A percentile compares a stretch with the other conserved stretches of the same genome.
Conservation (phyloP, 352 stramenopile species). For the Pseudoperonospora humuli region DNA sequence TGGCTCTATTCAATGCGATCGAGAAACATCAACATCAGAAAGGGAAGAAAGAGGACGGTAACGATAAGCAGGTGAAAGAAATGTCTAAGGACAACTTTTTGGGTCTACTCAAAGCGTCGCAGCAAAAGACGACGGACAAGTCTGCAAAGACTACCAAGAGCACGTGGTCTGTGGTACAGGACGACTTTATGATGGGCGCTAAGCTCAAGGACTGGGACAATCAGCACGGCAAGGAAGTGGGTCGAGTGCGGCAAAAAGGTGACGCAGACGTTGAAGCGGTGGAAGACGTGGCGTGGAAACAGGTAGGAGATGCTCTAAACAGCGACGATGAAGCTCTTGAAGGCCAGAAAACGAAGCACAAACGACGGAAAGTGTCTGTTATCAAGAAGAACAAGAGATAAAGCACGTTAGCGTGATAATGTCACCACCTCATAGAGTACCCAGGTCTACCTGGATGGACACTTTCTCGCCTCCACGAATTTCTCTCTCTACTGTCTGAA, state of each 20-base stretch:
- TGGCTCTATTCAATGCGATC: slow-evolving; percentile 82
- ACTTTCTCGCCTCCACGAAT: no score
- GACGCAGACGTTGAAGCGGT: slow-evolving; percentile 54
- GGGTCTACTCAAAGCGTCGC: slow-evolving; percentile 57
- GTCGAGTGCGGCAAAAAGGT: slow-evolving; percentile 33
- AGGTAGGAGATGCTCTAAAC: slow-evolving; percentile 32
- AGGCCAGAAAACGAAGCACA: slow-evolving; percentile 17
- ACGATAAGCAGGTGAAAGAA: slow-evolving; percentile 78
- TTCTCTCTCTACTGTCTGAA: no score
- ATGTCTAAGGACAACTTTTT: slow-evolving; percentile 83
- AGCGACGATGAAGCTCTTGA: slow-evolving; percentile 35
- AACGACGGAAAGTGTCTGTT: slow-evolving; percentile 21
- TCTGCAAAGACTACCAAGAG: slow-evolving; percentile 30
- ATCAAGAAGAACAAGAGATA: slow-evolving; percentile 14
- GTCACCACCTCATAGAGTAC: no score
- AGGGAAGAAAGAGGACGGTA: slow-evolving; percentile 50
- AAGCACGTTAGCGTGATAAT: slow-evolving; percentile 19
- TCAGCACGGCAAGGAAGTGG: slow-evolving; percentile 41
- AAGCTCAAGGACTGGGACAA: slow-evolving; percentile 84
- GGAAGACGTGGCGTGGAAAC: slow-evolving; percentile 65
- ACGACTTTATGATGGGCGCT: slow-evolving; percentile 82
- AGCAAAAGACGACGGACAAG: slow-evolving; percentile 27
- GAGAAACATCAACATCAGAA: slow-evolving; percentile 75
- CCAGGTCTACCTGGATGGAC: no score
- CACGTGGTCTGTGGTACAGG: slow-evolving; percentile 75